Evolutionary conservation across 345 rosid genomes (phyloP).

Genomic region (Durio zibethinus): DNA sequence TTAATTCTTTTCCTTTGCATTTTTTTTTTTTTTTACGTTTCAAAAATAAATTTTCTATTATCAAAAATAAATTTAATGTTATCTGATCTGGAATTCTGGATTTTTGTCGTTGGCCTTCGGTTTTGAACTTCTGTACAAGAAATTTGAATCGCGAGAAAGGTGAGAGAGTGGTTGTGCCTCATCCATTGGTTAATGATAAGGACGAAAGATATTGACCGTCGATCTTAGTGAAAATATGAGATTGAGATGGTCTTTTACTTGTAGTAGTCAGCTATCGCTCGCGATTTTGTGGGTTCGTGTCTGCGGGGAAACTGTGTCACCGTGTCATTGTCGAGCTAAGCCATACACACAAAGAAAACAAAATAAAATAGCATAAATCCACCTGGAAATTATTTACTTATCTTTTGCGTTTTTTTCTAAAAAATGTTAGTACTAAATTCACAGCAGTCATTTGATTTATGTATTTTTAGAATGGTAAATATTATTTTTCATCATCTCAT

Average conservation of each 20-base stretch:
- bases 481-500: too few species aligned
- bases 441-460: not conserved
- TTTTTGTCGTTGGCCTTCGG: not conserved
- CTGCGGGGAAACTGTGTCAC: not conserved
- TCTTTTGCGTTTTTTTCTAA: not conserved
- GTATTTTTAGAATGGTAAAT: not conserved
- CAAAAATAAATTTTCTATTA: too few species aligned
- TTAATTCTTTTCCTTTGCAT: not conserved
- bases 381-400: not conserved
- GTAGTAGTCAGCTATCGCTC: not conserved
- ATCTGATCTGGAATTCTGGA: not conserved
- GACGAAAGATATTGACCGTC: not conserved
- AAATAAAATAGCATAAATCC: not conserved
- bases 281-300: slow-evolving; percentile 7
- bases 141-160: slow-evolving; percentile 25
- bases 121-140: not conserved
- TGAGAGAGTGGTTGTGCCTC: not conserved
- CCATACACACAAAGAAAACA: not conserved
- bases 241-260: not conserved
- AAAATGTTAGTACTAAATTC: not conserved
- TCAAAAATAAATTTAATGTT: not conserved
- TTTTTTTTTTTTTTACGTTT: not conserved
- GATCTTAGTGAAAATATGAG: not conserved
- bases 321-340: not conserved
- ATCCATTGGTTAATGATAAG: not conserved